Conservation (phyloP, 768 basidiomycete genomes). For the Lactarius trivialis region DNA sequence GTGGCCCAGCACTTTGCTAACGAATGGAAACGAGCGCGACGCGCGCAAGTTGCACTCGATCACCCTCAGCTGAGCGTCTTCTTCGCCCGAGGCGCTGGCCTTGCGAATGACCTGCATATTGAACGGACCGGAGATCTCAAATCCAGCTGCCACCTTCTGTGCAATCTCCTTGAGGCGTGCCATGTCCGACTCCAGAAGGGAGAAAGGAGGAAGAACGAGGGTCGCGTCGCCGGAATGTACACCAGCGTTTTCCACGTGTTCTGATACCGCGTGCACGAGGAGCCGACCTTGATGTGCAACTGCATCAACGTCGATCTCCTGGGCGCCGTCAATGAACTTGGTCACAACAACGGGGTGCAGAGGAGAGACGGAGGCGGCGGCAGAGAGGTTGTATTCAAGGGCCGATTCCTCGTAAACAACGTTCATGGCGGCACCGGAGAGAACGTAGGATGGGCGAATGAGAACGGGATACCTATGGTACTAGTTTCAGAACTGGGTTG, state of each 20-base stretch:
- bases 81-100: conserved; percentile 43
- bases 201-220: conserved; percentile 91
- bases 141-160: conserved; percentile 89
- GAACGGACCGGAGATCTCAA: conserved; percentile 96
- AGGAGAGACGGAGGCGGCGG: conserved; percentile 92
- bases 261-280: conserved; percentile 91
- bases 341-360: conserved; percentile 97
- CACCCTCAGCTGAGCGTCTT: conserved; percentile 79
- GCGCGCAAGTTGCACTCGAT: conserved; percentile 99
- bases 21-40: conserved; percentile 98
- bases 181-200: conserved; percentile 68
- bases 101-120: conserved; percentile 99
- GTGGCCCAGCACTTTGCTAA: conserved; percentile 93
- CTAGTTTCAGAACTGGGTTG: conserved; percentile 9
- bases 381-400: conserved; percentile 91
- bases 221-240: conserved; percentile 99
- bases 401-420: conserved; percentile 89
- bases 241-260: conserved; percentile 98
- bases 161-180: conserved; percentile 87
- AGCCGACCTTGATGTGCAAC: conserved; percentile 91
- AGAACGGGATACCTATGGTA: conserved; percentile 81
- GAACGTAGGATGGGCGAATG: conserved; percentile 95
- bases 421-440: conserved; percentile 99
- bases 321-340: conserved; percentile 96
- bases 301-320: conserved; percentile 97